Evolutionary conservation across 1,284 basidiomycete species (phyloP), one percentile per base, ranked within the genome.

Genomic region (Marasmius sp.): DNA sequence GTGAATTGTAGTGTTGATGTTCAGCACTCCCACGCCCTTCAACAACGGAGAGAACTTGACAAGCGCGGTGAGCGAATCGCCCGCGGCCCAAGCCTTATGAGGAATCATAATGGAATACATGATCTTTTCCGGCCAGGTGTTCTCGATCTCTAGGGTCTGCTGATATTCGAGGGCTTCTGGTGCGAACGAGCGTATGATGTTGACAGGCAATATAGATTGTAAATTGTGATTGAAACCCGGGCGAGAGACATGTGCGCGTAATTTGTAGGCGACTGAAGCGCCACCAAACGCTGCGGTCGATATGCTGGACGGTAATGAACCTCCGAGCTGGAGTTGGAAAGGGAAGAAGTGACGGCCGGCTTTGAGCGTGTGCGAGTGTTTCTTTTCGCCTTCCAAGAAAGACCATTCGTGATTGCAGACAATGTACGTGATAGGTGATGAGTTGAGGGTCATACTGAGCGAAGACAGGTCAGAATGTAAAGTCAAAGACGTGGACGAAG

Each of bases 71-170:
- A 97, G 79, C 14, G 82, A 84, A 74, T 97, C 94, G 6, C 95
- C 94, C 0, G 90, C 92, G 0, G 94, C 93, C 86, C 92, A 97
- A 0, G 95, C 95, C 72, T 93, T 94, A 79, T 93, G 91, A 0
- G 92, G 92, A 50, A 94, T 75, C 80, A 91, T 86, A 69, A 96
- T 86, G 7, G 89, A 88, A 75, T 95, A 95, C 92, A 95, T 95
- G 73, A 96, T 79, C 77, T 97, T 98, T 45, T 92, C 91, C 0
- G 95, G 95, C 95, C 95, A 98, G 12, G 94, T 95, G 74, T 96
- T 97, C 75, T 97, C 94, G 65, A 92, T 90, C 74, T 98, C 95
- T 62, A 97, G 84, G 1, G 94, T 95, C 74, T 97, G 95, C 71
- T 94, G 95, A 79, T 94, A 97, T 75, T 97, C 95, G 68, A 97